Evolutionary conservation across 495 filamentous ascomycete species (phyloP), one percentile per base, ranked within the genome.

Genomic region (Hamigera avellanea): DNA sequence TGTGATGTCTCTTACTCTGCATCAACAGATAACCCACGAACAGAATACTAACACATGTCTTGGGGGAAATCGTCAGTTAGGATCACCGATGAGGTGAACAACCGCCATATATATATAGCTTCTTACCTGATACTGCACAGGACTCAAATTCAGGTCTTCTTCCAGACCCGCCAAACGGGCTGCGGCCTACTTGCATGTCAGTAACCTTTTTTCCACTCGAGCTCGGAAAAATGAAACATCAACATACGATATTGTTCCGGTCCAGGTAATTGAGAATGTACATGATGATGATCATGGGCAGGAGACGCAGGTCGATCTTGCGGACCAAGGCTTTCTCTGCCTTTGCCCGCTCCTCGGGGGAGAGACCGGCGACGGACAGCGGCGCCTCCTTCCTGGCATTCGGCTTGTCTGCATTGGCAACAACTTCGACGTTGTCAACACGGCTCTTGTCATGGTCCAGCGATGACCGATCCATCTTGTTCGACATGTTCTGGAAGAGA

Each of bases 221-320:
- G n/a, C n/a, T n/a, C n/a, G n/a, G n/a, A n/a, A n/a, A n/a, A n/a
- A n/a, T n/a, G n/a, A n/a, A n/a, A n/a, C n/a, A n/a, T n/a, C n/a
- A n/a, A n/a, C n/a, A n/a, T n/a, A n/a, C n/a, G n/a, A 70, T 73
- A 33, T 76, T 70, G 46, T 75, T 75, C 43, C 83, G 69, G 54
- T 87, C 83, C 40, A 88, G 64, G 54, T 86, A 91, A 49, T 87
- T 88, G 49, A 87, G 56, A 44, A 88, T 82, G 49, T 87, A 86
- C 75, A 82, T 81, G 39, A 81, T 42, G 38, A 80, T 70, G 26
- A 80, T 53, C 57, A 75, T 73, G 8, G 80, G 80, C 41, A 85
- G 52, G 6, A 67, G 45, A 13, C 76, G 56, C 1, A 73, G 29
- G 50, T 83, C 80, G 19, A 84, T 79, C 50, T 80, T 83, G 35